Evolutionary conservation across 1,284 basidiomycete genomes (phyloP), one percentile per base, ranked within the genome.

Genomic region (Ustilago xerochloae): DNA sequence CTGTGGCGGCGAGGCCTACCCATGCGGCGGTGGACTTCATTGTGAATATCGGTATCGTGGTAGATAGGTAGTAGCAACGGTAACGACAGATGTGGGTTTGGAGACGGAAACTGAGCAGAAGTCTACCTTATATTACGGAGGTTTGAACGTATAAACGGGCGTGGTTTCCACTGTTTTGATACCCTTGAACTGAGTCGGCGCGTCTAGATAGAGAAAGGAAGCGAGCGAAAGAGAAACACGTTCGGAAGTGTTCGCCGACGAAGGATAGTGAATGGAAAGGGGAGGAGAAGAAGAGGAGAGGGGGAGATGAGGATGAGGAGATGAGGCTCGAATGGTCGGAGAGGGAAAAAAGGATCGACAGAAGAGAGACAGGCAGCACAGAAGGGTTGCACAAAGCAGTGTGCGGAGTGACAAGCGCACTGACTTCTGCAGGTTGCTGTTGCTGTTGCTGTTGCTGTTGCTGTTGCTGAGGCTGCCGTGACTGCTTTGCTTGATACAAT

Each of bases 1-100:
- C 59, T 45, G 71, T 48, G 54, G 73, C 54, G 22, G 68, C 65
- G 29, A 76, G 50, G 63, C 62, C 65, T 10, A 63, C 51, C 28
- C 65, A 49, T 4, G 56, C 62, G 13, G 62, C 26, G 30, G 59
- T 18, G 10, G 62, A 58, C 71, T 74, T 74, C 71, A 74, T 74
- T 20, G 20, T 47, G 36, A 24, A 29, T 30, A 39, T 48, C 38
- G 26, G 29, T 13, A n/a, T n/a, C n/a, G n/a, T n/a, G n/a, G n/a
- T n/a, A n/a, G n/a, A n/a, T n/a, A n/a, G n/a, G n/a, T n/a, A n/a
- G n/a, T n/a, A n/a, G n/a, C n/a, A n/a, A n/a, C n/a, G 20, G 7
- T 13, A 26, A 20, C 12, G 56, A 24, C 18, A 36, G 18, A n/a
- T 35, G 45, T 22, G 54, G 24, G 28, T 49, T 16, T 24, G 26